Base-by-base conservation (phyloP, 768 basidiomycete species). In the Kwoniella bestiolae region DNA sequence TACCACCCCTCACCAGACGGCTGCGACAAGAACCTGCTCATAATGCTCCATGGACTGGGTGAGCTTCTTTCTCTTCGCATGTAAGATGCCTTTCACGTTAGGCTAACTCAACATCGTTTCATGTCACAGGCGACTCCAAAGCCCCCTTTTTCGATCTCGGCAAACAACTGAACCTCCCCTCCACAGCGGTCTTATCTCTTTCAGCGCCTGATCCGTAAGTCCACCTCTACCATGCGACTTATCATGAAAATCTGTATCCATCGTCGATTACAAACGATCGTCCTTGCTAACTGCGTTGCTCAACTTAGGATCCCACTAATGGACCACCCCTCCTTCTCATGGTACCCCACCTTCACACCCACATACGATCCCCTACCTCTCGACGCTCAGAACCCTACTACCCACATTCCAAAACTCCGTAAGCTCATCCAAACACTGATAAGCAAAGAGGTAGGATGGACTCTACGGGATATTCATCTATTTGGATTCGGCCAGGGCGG, bases 31-130 rank as follows among this genome's bases (percentile, higher is more conserved):
- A 80, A 80, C 47, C 55, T 80, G 44, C 35, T 80, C 28, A 78
- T 80, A 61, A 74, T 80, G 75, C 73, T 80, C 56, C 79, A 80
- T 57, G 79, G 79, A 11, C 65, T 78, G 26, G 79, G 79, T 80
- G 52, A 56, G 73, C 67, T 14, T 4, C 16, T 56, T 35, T 35
- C 31, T 16, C 9, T 32, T 38, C 21, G 14, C 25, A 25, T 12
- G 16, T 18, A 45, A 3, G 35, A 16, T 59, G 45, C 18, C 38
- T 8, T 5, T 21, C 44, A 21, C 49, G 14, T 6, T 34, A 5
- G 23, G 34, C 31, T n/a, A 26, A 4, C 25, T 25, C 25, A 18
- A 53, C 11, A 53, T 18, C 18, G 18, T 26, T 11, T 12, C 26
- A 2, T 26, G 14, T 25, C 44, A 14, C 63, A 80, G 79, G 79